phyloP scores from a whole-genome alignment of 2,329 filamentous ascomycete genomes.

The Shiraia bambusicola region DNA sequence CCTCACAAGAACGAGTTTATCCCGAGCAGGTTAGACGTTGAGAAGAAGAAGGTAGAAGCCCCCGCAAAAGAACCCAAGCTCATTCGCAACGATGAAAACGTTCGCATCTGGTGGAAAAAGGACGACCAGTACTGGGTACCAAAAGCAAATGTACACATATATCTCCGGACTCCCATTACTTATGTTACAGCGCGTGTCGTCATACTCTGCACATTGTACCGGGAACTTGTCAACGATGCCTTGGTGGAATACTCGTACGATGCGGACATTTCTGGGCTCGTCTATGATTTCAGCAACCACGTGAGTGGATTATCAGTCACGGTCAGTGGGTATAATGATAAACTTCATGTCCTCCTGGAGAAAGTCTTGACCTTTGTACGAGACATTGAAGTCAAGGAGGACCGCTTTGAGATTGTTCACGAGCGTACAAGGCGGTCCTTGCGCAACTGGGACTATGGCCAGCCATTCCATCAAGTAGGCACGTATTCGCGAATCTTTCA shows the following conservation, averaged over 20 bases:
- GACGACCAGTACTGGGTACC: constrained; percentile 98
- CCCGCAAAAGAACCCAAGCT: constrained; percentile 74
- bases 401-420: constrained; percentile 88
- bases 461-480: constrained; percentile 85
- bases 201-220: constrained; percentile 77
- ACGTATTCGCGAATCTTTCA: constrained; percentile 81
- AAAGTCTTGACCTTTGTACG: constrained; percentile 84
- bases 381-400: constrained; percentile 79
- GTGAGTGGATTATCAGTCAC: constrained; percentile 73
- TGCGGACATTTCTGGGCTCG: constrained; percentile 85
- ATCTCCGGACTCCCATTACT: constrained; percentile 76
- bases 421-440: constrained; percentile 76
- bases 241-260: constrained; percentile 94
- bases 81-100: constrained; percentile 77
- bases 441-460: constrained; percentile 83
- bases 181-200: constrained; percentile 75
- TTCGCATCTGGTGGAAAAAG: constrained; percentile 95
- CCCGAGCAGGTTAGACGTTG: constrained; percentile 86
- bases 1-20: constrained; percentile 96
- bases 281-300: constrained; percentile 76
- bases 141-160: constrained; percentile 83
- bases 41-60: constrained; percentile 84
- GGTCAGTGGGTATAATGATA: constrained; percentile 93
- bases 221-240: constrained; percentile 83
- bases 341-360: constrained; percentile 85